Evolutionary conservation across 768 basidiomycete species (phyloP).

Genomic region (Mycena sanguinolenta): DNA sequence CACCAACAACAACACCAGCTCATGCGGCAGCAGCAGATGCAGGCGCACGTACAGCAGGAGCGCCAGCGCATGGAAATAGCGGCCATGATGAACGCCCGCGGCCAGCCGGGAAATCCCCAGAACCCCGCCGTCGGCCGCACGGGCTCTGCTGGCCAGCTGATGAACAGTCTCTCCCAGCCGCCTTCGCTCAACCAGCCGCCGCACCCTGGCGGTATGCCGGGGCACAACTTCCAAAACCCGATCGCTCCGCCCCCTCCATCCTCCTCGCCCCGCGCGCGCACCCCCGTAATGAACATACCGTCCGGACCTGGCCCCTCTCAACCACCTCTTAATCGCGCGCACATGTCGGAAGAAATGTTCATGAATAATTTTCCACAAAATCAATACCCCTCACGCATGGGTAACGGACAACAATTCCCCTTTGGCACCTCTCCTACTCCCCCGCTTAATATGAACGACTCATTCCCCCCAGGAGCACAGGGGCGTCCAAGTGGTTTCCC

Average conservation of each 20-base stretch:
- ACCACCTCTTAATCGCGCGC: slow-evolving; percentile 54
- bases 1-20: slow-evolving; percentile 46
- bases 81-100: slow-evolving; percentile 45
- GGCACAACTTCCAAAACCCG: slow-evolving; percentile 53
- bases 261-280: slow-evolving; percentile 58
- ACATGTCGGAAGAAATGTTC: slow-evolving; percentile 63
- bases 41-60: slow-evolving; percentile 50
- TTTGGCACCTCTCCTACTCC: slow-evolving; percentile 64
- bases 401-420: slow-evolving; percentile 53
- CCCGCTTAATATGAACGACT: slow-evolving; percentile 61
- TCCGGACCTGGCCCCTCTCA: slow-evolving; percentile 54
- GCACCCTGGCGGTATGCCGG: slow-evolving; percentile 51
- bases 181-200: slow-evolving; percentile 45
- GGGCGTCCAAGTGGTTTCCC: slow-evolving; percentile 58
- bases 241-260: slow-evolving; percentile 53
- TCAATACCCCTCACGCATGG: slow-evolving; percentile 51
- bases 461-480: slow-evolving; percentile 53
- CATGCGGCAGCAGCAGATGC: slow-evolving; percentile 43
- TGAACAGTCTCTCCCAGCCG: slow-evolving; percentile 60
- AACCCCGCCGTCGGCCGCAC: slow-evolving; percentile 53
- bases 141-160: slow-evolving; percentile 59
- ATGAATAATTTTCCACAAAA: slow-evolving; percentile 55
- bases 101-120: slow-evolving; percentile 57
- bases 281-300: slow-evolving; percentile 55
- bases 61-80: slow-evolving; percentile 51